Evolutionary conservation across 805 yeast genomes (phyloP), one percentile per base, ranked within the genome.

Genomic region (Grigorovia transvaalensis): DNA sequence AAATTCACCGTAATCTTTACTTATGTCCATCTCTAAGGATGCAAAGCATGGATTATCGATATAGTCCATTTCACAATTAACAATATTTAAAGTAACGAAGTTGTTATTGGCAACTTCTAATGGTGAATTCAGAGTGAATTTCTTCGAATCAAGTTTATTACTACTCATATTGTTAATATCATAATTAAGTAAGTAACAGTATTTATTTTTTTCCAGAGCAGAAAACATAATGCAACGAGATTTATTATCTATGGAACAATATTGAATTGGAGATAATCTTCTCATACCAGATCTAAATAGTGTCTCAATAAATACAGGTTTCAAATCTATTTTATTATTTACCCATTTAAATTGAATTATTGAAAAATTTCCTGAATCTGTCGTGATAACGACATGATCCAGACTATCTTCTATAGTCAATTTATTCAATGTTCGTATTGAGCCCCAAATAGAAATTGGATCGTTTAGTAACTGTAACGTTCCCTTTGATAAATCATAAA

Each of bases 31-130:
- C 61, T 91, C 98, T 8, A 93, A 67, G 0, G 90, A 76, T 0
- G 88, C 95, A 75, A 90, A 91, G 9, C 80, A 63, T 0, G 98
- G 98, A 60, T 88, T 89, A 18, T 85, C 93, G 17, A 43, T 53
- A 64, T 75, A 84, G 0, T 84, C 86, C 2, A 83, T 84, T 62
- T 89, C 95, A 47, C 91, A 62, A 0, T 85, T 84, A 17, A 77
- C 67, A 1, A 82, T 59, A 15, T 66, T 66, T 35, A 84, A 70
- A 0, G 89, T 80, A 9, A 88, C 61, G 0, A 68, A 58, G 35
- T 72, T 68, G 6, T 80, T 72, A 30, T 78, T 68, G 45, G 74
- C 72, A 1, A 85, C 82, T 56, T 87, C 95, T 47, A 89, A 65
- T 0, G 96, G 96, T 0, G 95, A 80, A 2, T 86, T 77, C 1